phyloP scores from a whole-genome alignment of 2,329 filamentous ascomycete species.

The Claviceps pazoutovae region DNA sequence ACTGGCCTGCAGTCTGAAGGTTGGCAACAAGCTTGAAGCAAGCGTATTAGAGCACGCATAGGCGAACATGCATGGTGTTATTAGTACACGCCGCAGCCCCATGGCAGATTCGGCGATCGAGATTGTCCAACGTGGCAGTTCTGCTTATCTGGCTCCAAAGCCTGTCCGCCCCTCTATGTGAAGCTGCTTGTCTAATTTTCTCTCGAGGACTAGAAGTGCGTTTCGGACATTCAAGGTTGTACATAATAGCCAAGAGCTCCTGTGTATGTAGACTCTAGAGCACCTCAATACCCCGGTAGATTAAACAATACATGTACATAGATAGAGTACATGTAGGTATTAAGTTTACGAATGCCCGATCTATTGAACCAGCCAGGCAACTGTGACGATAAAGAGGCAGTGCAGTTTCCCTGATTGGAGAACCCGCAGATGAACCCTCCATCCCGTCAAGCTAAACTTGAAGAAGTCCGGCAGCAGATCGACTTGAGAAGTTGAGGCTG shows the following conservation, averaged over 20 bases:
- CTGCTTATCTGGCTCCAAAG: not conserved
- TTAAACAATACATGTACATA: no score
- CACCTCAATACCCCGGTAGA: no score
- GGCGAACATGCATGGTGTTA: no score
- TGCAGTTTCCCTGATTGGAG: not conserved
- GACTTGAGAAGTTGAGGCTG: not conserved
- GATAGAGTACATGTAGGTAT: not conserved
- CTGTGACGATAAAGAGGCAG: not conserved
- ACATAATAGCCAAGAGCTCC: no score
- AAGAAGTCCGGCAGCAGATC: not conserved
- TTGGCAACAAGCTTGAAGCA: no score
- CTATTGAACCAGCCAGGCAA: not conserved
- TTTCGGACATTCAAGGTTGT: no score
- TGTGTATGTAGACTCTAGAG: no score
- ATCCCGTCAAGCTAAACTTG: not conserved
- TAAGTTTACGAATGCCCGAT: not conserved
- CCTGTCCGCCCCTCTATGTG: not conserved
- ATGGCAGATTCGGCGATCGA: not conserved
- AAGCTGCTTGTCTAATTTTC: not conserved
- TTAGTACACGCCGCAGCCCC: not conserved
- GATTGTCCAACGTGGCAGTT: not conserved
- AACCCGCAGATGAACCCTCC: not conserved
- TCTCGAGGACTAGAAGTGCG: not conserved
- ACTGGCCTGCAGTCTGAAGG: no score
- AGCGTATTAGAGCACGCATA: no score